Base-by-base conservation (phyloP, 179 eudicot species). In the Spergularia azorica region DNA sequence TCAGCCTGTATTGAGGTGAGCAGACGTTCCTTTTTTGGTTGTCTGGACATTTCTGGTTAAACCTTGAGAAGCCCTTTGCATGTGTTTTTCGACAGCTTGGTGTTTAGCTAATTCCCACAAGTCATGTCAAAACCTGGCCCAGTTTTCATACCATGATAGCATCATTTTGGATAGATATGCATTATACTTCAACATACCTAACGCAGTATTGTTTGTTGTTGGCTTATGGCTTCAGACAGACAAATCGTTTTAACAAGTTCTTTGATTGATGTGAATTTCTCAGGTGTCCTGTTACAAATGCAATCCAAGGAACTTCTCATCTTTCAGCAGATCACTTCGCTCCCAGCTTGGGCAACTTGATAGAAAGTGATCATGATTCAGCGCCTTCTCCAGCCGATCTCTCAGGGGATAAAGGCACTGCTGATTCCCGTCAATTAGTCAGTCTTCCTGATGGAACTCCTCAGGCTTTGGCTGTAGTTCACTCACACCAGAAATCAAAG, bases 351-450 rank as follows among this genome's bases (percentile, higher is more conserved):
- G 79, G 87, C 55, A 83, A 83, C 78, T 76, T 85, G 32, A 68
- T 90, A 9, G 98, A 94, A 77, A 92, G 95, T 63, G 94, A 90
- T 77, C 97, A 89, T 85, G 94, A 94, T 77, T 90, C 92, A 32
- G 91, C 90, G n/a, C 91, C 94, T 38, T 95, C 90, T 70, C 87
- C 91, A 38, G 90, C 87, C 46, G 86, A 85, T n/a, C 76, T 77
- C 79, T 82, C 87, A 1, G 71, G 65, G 39, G 94, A 88, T 59
- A 90, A 86, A 85, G 87, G 82, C 39, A 63, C 81, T 54, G 38
- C 72, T 51, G 91, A 90, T 79, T 89, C 91, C 52, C 79, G 65
- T 62, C 94, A 94, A 63, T 74, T 91, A 74, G 89, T 91, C 66
- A 74, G 88, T 38, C 77, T 86, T 57, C 89, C 90, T 7, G 82